Evolutionary conservation across 1,284 basidiomycete genomes (phyloP).

Genomic region (Leccinum subrobustum): DNA sequence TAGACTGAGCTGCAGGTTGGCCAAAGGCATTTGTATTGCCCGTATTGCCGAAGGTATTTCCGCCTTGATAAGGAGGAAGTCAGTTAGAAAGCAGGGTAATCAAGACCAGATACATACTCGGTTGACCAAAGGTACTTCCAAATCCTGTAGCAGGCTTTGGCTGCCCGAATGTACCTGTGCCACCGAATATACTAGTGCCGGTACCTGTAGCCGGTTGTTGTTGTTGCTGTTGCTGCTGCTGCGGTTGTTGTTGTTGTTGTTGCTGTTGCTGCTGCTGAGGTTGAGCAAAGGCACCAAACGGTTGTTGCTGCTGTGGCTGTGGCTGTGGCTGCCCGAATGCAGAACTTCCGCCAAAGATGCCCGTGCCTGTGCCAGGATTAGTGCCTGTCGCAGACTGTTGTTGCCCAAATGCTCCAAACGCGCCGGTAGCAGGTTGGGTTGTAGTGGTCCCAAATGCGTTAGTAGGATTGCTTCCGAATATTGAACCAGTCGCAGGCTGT

Average conservation of each 20-base stretch:
- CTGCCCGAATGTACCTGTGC: slow-evolving; percentile 35
- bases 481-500: slow-evolving; percentile 35
- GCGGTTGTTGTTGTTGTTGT: slow-evolving; percentile 25
- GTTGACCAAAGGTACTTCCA: slow-evolving; percentile 34
- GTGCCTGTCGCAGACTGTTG: slow-evolving; percentile 31
- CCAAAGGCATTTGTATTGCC: slow-evolving; percentile 37
- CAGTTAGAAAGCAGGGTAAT: background rate
- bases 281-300: slow-evolving; percentile 43
- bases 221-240: slow-evolving; percentile 19
- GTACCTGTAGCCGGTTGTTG: slow-evolving; percentile 27
- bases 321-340: slow-evolving; percentile 37
- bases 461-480: slow-evolving; percentile 29
- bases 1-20: slow-evolving; percentile 31
- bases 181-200: slow-evolving; percentile 41
- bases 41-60: slow-evolving; percentile 41
- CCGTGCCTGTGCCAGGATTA: slow-evolving; percentile 29
- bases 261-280: slow-evolving; percentile 19
- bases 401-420: slow-evolving; percentile 34
- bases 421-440: slow-evolving; percentile 24
- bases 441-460: slow-evolving; percentile 39
- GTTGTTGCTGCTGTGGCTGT: slow-evolving; percentile 22
- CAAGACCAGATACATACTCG: slow-evolving; percentile 2
- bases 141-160: slow-evolving; percentile 42
- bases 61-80: slow-evolving; percentile 17
- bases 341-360: slow-evolving; percentile 39